These are phyloP conservation scores for Trametes cinnabarina DNA, from an alignment of 768 basidiomycete genomes.

Conservation along the genomic window DNA sequence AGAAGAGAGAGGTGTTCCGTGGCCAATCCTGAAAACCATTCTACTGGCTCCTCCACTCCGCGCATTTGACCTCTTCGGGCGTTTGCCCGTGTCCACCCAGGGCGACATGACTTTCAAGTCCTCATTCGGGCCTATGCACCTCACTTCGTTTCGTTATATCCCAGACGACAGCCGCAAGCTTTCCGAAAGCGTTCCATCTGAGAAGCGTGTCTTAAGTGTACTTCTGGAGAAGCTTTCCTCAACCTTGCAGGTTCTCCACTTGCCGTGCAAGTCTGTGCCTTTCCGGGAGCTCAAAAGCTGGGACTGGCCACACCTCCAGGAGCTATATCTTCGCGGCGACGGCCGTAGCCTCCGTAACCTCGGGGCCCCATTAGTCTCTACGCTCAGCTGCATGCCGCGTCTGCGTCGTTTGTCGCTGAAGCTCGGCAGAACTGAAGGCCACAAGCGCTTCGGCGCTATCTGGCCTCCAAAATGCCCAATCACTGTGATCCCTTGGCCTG, in stretches of 20 bases:
- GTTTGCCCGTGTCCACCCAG: no score
- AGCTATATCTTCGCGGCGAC: background rate
- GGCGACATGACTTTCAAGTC: no score
- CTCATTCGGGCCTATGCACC: no score
- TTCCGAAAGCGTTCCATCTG: conserved; percentile 24
- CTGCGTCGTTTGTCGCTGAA: background rate
- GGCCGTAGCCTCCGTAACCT: background rate
- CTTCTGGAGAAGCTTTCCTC: background rate
- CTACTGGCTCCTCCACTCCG: no score
- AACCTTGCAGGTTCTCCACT: background rate
- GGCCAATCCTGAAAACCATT: no score
- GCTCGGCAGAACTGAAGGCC: no score
- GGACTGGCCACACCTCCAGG: background rate
- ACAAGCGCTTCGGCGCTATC: background rate
- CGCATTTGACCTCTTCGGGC: no score
- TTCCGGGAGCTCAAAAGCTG: background rate
- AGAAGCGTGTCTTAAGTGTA: background rate
- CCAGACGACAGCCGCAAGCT: no score
- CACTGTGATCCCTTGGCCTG: background rate
- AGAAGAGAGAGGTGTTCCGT: no score
- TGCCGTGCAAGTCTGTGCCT: background rate
- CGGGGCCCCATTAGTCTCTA: background rate
- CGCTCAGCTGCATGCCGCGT: background rate
- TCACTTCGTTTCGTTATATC: no score
- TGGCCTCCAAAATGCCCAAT: background rate